Evolutionary conservation across 441 rosid genomes (phyloP).

Genomic region (Aleurites moluccanus): DNA sequence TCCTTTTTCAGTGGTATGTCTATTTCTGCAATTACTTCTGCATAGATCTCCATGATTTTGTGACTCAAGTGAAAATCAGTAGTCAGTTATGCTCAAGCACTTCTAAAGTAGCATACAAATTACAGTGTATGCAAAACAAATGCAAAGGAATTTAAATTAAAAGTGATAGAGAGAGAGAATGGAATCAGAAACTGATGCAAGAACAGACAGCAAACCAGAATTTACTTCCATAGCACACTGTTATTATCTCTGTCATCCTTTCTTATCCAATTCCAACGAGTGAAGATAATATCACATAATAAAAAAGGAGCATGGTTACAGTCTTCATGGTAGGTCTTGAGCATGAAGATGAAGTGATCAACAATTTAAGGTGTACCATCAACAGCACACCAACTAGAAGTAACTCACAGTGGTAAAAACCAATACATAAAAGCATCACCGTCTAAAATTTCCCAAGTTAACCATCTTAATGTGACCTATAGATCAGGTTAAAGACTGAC

Average conservation of each 20-base stretch:
- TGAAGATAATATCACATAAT: background rate
- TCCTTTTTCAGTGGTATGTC: background rate
- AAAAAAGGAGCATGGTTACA: background rate
- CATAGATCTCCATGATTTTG: background rate
- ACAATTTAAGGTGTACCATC: background rate
- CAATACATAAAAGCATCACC: background rate
- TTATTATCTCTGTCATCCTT: background rate
- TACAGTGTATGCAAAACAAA: background rate
- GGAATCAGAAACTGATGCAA: background rate
- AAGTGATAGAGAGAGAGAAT: background rate
- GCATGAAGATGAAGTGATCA: background rate
- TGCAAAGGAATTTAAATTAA: background rate
- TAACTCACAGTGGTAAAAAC: background rate
- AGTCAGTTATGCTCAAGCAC: background rate
- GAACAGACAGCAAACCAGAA: background rate
- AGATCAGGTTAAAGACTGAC: background rate
- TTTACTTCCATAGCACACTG: background rate
- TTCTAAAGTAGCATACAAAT: background rate
- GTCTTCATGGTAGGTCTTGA: background rate
- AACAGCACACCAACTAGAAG: background rate
- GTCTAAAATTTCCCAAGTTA: background rate
- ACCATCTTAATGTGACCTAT: background rate
- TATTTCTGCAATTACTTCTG: background rate
- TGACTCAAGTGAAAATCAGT: background rate
- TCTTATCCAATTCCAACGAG: background rate